Conservation (phyloP, 73 alveolate species). For the Paramecium caudatum region DNA sequence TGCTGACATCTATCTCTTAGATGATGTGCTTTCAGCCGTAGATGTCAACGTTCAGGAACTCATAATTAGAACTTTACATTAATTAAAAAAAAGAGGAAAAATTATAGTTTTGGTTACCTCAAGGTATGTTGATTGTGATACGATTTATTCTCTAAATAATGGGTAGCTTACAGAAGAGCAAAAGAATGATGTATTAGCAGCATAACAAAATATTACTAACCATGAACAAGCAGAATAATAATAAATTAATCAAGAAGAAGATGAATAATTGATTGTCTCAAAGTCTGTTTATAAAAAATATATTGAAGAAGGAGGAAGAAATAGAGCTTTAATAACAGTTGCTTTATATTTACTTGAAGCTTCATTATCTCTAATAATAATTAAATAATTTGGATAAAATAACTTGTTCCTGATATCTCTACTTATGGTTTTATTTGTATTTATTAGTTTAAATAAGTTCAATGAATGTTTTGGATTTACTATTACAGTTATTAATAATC, state of each 20-base stretch:
- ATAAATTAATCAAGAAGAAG: slow-evolving; percentile 18
- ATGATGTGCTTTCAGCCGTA: slow-evolving; percentile 81
- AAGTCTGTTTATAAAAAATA: slow-evolving; percentile 30
- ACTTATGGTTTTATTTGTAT: not conserved
- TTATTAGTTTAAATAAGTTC: not conserved
- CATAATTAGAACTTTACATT: not conserved
- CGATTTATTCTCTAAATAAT: not conserved
- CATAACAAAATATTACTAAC: not conserved
- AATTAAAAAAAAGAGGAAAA: slow-evolving; percentile 30
- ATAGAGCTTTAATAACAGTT: not conserved
- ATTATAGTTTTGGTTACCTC: not conserved
- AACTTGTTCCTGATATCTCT: not conserved
- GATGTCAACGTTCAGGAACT: slow-evolving; percentile 77
- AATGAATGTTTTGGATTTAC: slow-evolving; percentile 36
- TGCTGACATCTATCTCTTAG: slow-evolving; percentile 82
- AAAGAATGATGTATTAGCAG: not conserved
- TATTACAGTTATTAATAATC: slow-evolving; percentile 26
- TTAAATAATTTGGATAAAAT: slow-evolving; percentile 24
- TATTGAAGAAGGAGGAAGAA: slow-evolving; percentile 49
- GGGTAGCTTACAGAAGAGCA: slow-evolving; percentile 12
- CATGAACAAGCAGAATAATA: not conserved
- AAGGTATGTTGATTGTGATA: not conserved
- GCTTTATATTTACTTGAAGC: slow-evolving; percentile 25
- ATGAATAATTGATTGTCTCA: not conserved
- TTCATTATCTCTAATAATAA: not conserved